Evolutionary conservation across 306 rosid genomes (phyloP), one percentile per base, ranked within the genome.

Genomic region (Acmispon strigosus): DNA sequence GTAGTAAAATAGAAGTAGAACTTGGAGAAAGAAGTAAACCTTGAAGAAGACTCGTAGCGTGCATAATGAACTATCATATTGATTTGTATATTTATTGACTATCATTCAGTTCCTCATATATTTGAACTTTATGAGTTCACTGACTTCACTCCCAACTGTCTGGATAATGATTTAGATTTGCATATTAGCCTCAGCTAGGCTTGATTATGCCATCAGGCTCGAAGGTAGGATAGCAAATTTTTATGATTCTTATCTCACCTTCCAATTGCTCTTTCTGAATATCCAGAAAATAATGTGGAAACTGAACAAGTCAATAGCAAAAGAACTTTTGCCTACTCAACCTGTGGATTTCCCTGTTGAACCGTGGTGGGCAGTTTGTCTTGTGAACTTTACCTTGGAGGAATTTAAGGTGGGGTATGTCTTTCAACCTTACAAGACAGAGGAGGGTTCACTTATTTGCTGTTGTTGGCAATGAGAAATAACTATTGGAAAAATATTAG

Each of bases 261-360:
- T 37, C 72, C 72, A 72, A 77, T 68, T 74, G 32, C 70, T 69
- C 77, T 61, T 80, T 84, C 84, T 87, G 85, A 81, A 82, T 76
- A 75, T 84, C 75, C 96, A 93, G 98, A 93, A 93, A 90, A 93
- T 93, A 61, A 93, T 82, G 98, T 93, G 97, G 98, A 93, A 93
- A 87, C 78, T 93, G 81, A 93, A 90, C 84, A 93, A 93, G 90
- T 90, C 98, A 56, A 90, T 93, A 76, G 98, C 97, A 69, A 93
- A 87, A 80, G 98, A 93, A 69, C 88, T 77, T 64, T 81, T 93
- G 83, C 98, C 98, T 19, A 77, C 84, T 55, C 96, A 90, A 69
- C 97, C 98, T 53, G 92, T 90, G 70, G 98, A 90, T 77, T 86
- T 93, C 75, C 78, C 86, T 24, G 81, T 93, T 81, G 97, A 90